phyloP scores from a whole-genome alignment of 2,329 filamentous ascomycete species.

The Celoporthe dispersa region DNA sequence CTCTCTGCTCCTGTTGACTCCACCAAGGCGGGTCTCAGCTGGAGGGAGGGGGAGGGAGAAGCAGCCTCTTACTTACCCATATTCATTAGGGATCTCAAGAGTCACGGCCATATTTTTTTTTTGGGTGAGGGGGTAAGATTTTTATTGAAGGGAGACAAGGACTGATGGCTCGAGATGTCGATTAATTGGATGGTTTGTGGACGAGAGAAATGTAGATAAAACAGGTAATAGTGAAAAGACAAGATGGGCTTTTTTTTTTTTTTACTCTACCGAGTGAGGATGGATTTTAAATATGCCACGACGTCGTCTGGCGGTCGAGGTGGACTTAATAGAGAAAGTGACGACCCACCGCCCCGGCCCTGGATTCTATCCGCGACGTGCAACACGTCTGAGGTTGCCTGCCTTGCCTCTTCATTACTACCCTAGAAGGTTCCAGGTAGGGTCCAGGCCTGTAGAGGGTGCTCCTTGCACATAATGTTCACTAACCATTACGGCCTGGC shows the following conservation, averaged over 20 bases:
- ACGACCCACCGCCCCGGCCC: not conserved
- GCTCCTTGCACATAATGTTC: not conserved
- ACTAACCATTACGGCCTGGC: not conserved
- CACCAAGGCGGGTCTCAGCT: not conserved
- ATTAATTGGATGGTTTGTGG: not conserved
- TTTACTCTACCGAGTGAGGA: not conserved
- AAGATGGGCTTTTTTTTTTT: too few relatives aligned
- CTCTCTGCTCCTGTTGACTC: not conserved
- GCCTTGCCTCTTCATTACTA: not conserved
- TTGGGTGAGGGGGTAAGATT: too few relatives aligned
- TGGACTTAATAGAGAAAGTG: not conserved
- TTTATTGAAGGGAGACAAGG: not conserved
- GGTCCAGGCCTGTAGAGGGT: not conserved
- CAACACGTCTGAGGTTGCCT: not conserved
- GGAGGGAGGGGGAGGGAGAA: too few relatives aligned
- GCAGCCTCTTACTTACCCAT: slow-evolving; percentile 48
- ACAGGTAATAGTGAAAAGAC: not conserved
- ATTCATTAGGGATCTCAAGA: slow-evolving; percentile 52
- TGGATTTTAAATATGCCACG: not conserved
- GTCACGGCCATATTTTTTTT: slow-evolving; percentile 44
- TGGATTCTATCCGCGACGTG: not conserved
- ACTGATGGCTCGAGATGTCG: not conserved
- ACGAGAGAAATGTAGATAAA: not conserved
- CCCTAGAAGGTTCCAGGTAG: not conserved
- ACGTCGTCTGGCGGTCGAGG: not conserved